phyloP scores from a whole-genome alignment of 139 green algal species.

The Gonium pectorale region DNA sequence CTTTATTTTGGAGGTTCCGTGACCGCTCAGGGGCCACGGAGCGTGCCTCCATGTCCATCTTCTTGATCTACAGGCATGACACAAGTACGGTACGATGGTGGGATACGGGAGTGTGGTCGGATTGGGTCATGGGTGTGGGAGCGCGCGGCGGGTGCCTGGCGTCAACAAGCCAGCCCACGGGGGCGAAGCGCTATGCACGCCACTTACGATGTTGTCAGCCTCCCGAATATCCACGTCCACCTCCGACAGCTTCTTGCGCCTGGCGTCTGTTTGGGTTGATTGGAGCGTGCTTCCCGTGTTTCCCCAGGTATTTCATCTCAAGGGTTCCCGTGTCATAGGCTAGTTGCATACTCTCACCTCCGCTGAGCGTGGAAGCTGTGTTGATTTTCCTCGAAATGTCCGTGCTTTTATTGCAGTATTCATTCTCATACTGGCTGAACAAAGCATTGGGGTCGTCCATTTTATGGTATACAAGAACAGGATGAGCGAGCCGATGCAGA shows the following conservation, averaged over 20 bases:
- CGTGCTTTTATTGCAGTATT: constrained; percentile 87
- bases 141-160: too few relatives aligned
- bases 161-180: too few relatives aligned
- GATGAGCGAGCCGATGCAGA: not conserved
- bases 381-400: constrained; percentile 76
- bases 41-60: constrained; percentile 96
- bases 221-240: constrained; percentile 85
- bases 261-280: constrained; percentile 67
- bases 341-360: constrained; percentile 62
- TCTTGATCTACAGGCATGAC: too few relatives aligned
- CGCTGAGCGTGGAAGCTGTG: constrained; percentile 50
- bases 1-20: constrained; percentile 74
- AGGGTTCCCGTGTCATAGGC: not conserved
- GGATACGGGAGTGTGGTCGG: too few relatives aligned
- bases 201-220: constrained; percentile 85
- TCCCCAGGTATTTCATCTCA: not conserved
- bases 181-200: too few relatives aligned
- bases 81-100: too few relatives aligned
- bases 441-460: constrained; percentile 67
- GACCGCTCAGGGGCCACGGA: constrained; percentile 79
- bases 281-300: not conserved
- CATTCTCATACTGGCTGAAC: constrained; percentile 84
- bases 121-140: too few relatives aligned
- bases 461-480: too few relatives aligned
- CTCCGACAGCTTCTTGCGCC: constrained; percentile 71